Percentiles rank a stretch among this genome's conserved stretches.
phyloP scores from a whole-genome alignment of 495 filamentous ascomycete species.

The Hyaloscypha bicolor region DNA sequence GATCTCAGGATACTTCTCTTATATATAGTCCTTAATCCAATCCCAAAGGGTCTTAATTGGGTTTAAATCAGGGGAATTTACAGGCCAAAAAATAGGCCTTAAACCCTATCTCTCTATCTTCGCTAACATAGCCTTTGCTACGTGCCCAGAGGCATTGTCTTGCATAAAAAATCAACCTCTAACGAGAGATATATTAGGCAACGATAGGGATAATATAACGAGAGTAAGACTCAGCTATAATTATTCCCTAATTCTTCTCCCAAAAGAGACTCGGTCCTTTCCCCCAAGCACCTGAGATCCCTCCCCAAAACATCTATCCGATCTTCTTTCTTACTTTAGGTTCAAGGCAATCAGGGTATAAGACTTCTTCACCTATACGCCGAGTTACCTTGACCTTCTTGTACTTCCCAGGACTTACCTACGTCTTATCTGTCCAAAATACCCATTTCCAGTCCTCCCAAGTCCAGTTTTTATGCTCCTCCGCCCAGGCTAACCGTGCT shows the following conservation, averaged over 20 bases:
- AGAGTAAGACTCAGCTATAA: conserved; percentile 28
- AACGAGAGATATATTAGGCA: too few relatives aligned
- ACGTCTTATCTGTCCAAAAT: conserved; percentile 2
- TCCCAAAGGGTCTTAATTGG: too few relatives aligned
- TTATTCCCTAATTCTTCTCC: conserved; percentile 39
- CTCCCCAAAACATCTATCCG: neutral
- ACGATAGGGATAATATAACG: conserved; percentile 30
- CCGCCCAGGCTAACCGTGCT: neutral
- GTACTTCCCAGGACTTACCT: neutral
- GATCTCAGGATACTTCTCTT: too few relatives aligned
- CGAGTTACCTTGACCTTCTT: neutral
- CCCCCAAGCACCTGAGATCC: neutral
- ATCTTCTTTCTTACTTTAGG: neutral
- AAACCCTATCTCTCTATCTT: too few relatives aligned
- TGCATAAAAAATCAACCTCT: too few relatives aligned
- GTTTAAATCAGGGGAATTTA: too few relatives aligned
- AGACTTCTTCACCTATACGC: too few relatives aligned
- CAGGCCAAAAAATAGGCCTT: too few relatives aligned
- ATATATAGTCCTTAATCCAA: too few relatives aligned
- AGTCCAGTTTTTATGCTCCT: neutral
- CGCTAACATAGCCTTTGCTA: too few relatives aligned
- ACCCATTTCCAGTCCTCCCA: conserved; percentile 2
- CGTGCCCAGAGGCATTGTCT: too few relatives aligned
- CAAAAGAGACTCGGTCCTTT: conserved; percentile 36
- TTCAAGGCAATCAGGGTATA: too few relatives aligned